These are phyloP conservation scores for Dunaliella sp. DNA, from an alignment of 139 green algal species.

Conservation along the genomic window DNA sequence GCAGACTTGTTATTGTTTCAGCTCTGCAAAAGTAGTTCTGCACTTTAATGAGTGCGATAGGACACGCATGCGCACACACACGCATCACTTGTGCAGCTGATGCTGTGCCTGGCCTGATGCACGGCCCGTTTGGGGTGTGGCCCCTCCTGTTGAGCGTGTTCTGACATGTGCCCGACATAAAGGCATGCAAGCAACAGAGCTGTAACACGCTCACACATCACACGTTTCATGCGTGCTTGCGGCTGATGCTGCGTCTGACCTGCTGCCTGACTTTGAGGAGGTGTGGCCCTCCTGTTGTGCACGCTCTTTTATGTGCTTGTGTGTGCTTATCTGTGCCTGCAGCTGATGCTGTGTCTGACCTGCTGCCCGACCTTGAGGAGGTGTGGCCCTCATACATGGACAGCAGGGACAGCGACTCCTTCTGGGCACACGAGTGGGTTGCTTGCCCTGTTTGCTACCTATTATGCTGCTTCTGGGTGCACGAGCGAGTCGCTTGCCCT, in stretches of 20 bases:
- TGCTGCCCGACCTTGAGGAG: constrained; percentile 26
- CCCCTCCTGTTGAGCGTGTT: too few relatives aligned
- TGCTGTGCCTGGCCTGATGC: too few relatives aligned
- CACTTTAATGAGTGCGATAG: too few relatives aligned
- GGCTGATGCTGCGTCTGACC: constrained; percentile 14
- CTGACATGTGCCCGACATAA: too few relatives aligned
- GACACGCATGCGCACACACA: too few relatives aligned
- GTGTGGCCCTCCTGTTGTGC: constrained; percentile 39
- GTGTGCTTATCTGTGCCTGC: background rate
- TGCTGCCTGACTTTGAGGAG: constrained; percentile 26
- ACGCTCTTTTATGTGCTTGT: too few relatives aligned
- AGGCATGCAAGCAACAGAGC: background rate
- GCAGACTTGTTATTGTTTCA: too few relatives aligned
- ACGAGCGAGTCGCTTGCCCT: too few relatives aligned
- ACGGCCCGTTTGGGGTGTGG: too few relatives aligned
- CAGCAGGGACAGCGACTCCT: constrained; percentile 8
- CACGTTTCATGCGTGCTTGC: background rate
- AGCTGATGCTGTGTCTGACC: constrained; percentile 16
- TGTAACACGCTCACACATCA: background rate
- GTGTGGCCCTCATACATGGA: constrained; percentile 37
- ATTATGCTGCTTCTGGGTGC: background rate
- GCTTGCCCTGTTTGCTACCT: too few relatives aligned
- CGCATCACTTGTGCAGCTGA: too few relatives aligned
- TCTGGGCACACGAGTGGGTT: constrained; percentile 67
- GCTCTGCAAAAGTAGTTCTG: too few relatives aligned